Evolutionary conservation across 2,329 filamentous ascomycete genomes (phyloP), one percentile per base, ranked within the genome.

Genomic region (Aspergillus sp.): DNA sequence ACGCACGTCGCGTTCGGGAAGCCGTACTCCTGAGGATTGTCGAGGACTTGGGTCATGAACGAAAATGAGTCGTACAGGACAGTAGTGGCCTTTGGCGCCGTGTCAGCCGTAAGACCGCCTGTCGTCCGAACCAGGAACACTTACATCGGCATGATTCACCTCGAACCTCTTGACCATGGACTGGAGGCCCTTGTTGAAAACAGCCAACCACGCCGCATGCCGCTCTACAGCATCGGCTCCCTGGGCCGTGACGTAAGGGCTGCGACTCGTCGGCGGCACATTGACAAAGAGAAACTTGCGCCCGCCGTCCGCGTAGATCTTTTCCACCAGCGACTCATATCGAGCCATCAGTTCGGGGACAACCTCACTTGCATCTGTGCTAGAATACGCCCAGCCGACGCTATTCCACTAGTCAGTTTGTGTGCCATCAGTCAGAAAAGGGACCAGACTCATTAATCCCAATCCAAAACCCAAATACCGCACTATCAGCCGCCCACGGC

Each of bases 201-300:
- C 42, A 2, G 34, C 26, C 1, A 55, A 22, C 41, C 48, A 55
- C 2, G 41, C 35, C 1, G 44, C 49, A 30, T 48, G 47, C 20
- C 34, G 20, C 8, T 35, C 19, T 1, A 42, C 42, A 4, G 37
- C 43, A 3, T 36, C 35, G 4, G 40, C 10, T 1, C 51, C 51
- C 26, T 49, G 37, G 1, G 36, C 32, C 2, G 43, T 14, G 12
- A 54, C 46, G 2, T 40, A 32, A 15, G 53, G 54, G 22, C 42
- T 47, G 5, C 51, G 45, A n/a, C 46, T 47, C 1, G 42, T 45
- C 1, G 71, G 71, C 2, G 77, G 76, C 0, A 78, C 74, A 32
- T 67, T 75, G 17, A 80, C 40, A 33, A 80, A 65, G 2, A 69
- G 60, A 38, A 80, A 80, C 34, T 76, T 75, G 4, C 75, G 59